Evolutionary conservation across 306 rosid genomes (phyloP).

Genomic region (Rosa rugosa): DNA sequence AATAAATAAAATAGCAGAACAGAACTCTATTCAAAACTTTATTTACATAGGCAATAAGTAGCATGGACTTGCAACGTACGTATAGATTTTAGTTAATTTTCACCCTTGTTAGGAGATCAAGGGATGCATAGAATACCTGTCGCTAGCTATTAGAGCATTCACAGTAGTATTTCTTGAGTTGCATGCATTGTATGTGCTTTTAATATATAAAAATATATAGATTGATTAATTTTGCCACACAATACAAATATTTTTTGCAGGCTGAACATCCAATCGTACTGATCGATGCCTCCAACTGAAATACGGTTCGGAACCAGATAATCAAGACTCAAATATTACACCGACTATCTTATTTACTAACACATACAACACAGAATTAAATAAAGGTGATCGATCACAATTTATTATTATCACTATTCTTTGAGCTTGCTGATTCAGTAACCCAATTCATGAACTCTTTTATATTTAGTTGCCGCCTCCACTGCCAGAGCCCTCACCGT

Average conservation of each 20-base stretch:
- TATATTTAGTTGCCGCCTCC: slow-evolving; percentile 14
- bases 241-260: neutral
- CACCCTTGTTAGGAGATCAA: too few relatives aligned
- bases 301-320: neutral
- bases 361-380: neutral
- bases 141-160: too few relatives aligned
- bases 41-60: too few relatives aligned
- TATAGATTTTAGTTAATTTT: too few relatives aligned
- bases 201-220: neutral
- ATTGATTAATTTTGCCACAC: neutral
- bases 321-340: neutral
- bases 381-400: neutral
- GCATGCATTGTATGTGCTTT: too few relatives aligned
- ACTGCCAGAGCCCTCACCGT: slow-evolving; percentile 21
- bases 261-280: neutral
- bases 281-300: neutral
- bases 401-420: neutral
- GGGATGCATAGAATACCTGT: too few relatives aligned
- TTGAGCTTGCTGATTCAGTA: neutral
- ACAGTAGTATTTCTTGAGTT: too few relatives aligned
- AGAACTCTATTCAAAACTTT: too few relatives aligned
- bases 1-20: too few relatives aligned
- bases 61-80: too few relatives aligned
- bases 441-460: neutral
- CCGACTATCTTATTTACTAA: neutral